Percentiles rank a stretch among this genome's conserved stretches.
Conservation (phyloP, 495 filamentous ascomycete species). For the Darksidea phi region DNA sequence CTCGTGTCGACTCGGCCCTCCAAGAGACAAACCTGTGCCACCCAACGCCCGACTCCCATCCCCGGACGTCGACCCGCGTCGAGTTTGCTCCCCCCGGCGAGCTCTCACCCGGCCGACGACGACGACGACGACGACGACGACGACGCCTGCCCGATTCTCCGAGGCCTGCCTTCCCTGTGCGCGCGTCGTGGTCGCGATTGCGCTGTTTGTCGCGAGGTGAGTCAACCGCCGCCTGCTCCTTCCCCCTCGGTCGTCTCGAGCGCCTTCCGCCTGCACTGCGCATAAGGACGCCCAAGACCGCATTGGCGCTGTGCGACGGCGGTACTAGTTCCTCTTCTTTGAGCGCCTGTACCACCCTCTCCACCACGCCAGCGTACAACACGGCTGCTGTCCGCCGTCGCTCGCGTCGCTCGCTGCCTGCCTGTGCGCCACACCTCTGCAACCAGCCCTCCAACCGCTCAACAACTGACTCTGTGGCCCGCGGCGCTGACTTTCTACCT, state of each 20-base stretch:
- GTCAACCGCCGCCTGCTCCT: conserved; percentile 25
- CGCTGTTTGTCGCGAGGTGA: conserved; percentile 25
- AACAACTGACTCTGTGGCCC: conserved; percentile 12
- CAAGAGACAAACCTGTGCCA: conserved; percentile 31
- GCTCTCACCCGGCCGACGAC: conserved; percentile 22
- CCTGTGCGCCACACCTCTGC: conserved; percentile 35
- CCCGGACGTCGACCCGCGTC: conserved; percentile 6
- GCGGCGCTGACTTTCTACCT: conserved; percentile 27
- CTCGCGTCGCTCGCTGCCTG: conserved; percentile 21
- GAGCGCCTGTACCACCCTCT: conserved; percentile 19
- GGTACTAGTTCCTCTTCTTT: conserved; percentile 20
- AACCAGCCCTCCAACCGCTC: conserved; percentile 26
- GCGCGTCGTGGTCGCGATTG: conserved; percentile 6
- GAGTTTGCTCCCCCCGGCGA: conserved; percentile 26
- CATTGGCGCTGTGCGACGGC: conserved; percentile 24
- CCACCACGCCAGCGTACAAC: conserved; percentile 28
- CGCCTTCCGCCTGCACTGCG: conserved; percentile 5
- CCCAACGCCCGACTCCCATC: conserved; percentile 8
- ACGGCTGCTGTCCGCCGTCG: conserved; percentile 29
- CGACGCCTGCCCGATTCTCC: conserved; percentile 2
- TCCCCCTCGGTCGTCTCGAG: conserved; percentile 1
- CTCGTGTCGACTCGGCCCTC: conserved; percentile 20
- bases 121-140: neutral
- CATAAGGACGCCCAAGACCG: conserved; percentile 21
- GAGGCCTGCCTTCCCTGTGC: conserved; percentile 5